phyloP scores from a whole-genome alignment of 495 filamentous ascomycete genomes.

The Immersiella caudata region DNA sequence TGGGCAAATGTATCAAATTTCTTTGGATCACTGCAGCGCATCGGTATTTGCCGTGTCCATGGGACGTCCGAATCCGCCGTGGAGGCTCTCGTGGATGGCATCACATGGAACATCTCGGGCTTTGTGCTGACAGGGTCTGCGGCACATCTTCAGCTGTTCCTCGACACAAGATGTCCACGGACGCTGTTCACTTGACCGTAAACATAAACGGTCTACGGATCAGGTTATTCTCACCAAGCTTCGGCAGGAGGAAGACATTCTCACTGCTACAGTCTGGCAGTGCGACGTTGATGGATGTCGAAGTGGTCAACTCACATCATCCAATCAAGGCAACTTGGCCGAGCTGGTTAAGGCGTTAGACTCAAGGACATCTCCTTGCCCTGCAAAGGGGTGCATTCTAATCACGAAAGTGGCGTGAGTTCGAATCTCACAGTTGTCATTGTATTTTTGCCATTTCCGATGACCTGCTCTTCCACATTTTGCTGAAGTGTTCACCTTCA shows the following conservation, averaged over 20 bases:
- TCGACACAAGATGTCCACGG: too few species aligned
- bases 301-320: neutral
- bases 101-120: too few species aligned
- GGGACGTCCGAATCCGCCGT: too few species aligned
- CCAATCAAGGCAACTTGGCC: slow-evolving; percentile 27
- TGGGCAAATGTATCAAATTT: slow-evolving; percentile 13
- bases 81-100: too few species aligned
- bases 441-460: slow-evolving; percentile 14
- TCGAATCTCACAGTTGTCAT: slow-evolving; percentile 42
- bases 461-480: neutral
- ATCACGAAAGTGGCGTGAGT: slow-evolving; percentile 41
- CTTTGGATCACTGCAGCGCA: neutral
- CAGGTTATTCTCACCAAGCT: too few species aligned
- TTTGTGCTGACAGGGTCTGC: too few species aligned
- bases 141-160: too few species aligned
- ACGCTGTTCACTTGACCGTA: too few species aligned
- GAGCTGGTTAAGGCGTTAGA: slow-evolving; percentile 42
- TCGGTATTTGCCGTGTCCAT: too few species aligned
- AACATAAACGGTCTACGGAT: too few species aligned
- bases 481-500: neutral
- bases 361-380: slow-evolving; percentile 34
- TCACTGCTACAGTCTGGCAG: too few species aligned
- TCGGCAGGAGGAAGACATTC: too few species aligned
- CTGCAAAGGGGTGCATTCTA: slow-evolving; percentile 28
- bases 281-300: neutral